Base-by-base conservation (phyloP, 768 basidiomycete species). In the Serendipita sp. region DNA sequence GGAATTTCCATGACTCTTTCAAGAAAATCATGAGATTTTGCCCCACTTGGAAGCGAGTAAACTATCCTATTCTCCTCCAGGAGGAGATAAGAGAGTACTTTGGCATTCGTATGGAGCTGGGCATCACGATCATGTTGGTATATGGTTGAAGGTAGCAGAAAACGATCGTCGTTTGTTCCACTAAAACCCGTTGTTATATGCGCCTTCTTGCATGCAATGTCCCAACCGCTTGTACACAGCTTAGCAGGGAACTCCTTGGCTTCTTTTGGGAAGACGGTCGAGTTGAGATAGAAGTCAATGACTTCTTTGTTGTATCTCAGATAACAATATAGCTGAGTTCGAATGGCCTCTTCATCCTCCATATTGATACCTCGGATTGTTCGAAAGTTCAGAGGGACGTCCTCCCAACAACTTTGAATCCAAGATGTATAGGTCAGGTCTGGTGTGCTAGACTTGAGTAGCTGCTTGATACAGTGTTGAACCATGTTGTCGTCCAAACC, bases 141-240 rank as follows among this genome's bases (percentile, higher is more conserved):
- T 11, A 77, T 74, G 2, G 75, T 70, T 0, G 71, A 65, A 0
- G 77, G 77, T 10, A 78, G 63, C 10, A 74, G 67, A 2, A 65
- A 67, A 13, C 71, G 72, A 33, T 76, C 75, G 65, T 82, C 81
- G 58, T 82, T 83, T 1, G 81, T 83, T 10, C 81, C 81, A 62
- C 80, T 82, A 66, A 83, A 83, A 3, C 79, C 80, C 0, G 80
- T 81, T 1, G 73, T 79, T 15, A 74, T 29, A 27, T 73, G 66
- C 5, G 36, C 31, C 53, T 73, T 78, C 1, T 63, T 65, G 60
- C 77, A 76, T 0, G 77, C 80, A 44, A 82, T 69, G 71, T 83
- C 82, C 82, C 81, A 82, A 0, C 75, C 75, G 1, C 77, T 79
- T 13, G 80, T 78, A 2, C 76, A 67, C 16, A 82, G 70, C 66